A percentile compares a stretch with the other conserved stretches of the same genome.
Evolutionary conservation across 176 grass and related monocot genomes (phyloP).

Genomic region (Carex parvula): DNA sequence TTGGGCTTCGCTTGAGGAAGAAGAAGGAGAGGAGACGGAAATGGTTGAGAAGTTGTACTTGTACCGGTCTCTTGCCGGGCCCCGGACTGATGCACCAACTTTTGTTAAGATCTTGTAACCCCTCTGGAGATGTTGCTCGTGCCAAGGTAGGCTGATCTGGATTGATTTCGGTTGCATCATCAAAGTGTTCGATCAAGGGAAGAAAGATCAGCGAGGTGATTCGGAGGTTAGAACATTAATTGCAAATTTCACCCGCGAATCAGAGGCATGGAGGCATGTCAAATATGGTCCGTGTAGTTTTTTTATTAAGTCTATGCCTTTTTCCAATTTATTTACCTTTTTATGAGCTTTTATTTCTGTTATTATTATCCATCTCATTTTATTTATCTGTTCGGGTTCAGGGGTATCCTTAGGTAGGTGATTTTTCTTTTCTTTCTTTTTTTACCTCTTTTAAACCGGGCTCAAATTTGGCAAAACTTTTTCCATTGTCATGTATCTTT

Average conservation of each 20-base stretch:
- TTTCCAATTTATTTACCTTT: neutral
- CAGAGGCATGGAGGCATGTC: slow-evolving; percentile 2
- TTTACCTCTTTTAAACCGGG: slow-evolving; percentile 18
- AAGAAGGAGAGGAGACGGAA: slow-evolving; percentile 38
- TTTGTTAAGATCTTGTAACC: slow-evolving; percentile 85
- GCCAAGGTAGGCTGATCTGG: neutral
- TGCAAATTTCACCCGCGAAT: slow-evolving; percentile 2
- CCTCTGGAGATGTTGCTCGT: neutral
- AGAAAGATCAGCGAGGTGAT: neutral
- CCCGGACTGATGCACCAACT: slow-evolving; percentile 52
- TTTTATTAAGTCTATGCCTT: slow-evolving; percentile 24
- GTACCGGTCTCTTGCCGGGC: slow-evolving; percentile 64
- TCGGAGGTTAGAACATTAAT: neutral
- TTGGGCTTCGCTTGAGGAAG: slow-evolving; percentile 25
- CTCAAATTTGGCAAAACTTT: slow-evolving; percentile 19
- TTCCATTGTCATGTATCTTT: slow-evolving; percentile 28
- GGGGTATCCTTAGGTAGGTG: slow-evolving; percentile 20
- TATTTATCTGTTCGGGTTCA: slow-evolving; percentile 33
- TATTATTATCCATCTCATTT: slow-evolving; percentile 30
- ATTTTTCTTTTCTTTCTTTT: neutral
- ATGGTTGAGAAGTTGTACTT: slow-evolving; percentile 68
- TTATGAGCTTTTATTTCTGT: slow-evolving; percentile 18
- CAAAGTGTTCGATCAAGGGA: neutral
- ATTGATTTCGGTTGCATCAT: neutral
- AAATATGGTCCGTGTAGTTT: neutral